Evolutionary conservation across 768 basidiomycete genomes (phyloP).

Genomic region (Lactarius psammicola): DNA sequence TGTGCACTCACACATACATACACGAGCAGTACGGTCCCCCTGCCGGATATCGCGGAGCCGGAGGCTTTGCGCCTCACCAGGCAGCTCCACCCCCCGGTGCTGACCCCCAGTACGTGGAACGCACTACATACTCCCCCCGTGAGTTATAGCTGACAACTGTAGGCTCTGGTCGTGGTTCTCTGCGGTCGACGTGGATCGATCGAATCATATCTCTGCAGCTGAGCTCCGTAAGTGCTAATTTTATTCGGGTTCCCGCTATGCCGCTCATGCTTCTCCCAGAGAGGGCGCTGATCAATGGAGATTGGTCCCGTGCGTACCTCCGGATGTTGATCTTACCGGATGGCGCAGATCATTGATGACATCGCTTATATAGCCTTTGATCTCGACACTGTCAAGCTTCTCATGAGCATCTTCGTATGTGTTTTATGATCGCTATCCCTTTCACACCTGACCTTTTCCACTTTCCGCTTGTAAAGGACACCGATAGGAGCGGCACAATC

Average conservation of each 20-base stretch:
- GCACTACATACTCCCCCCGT: no score
- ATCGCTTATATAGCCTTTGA: constrained; percentile 59
- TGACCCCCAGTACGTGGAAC: constrained; percentile 65
- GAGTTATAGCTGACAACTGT: not conserved
- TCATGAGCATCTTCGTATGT: constrained; percentile 79
- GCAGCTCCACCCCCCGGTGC: constrained; percentile 62
- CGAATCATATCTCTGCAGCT: constrained; percentile 58
- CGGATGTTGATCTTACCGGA: not conserved
- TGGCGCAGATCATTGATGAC: not conserved
- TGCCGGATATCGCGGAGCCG: constrained; percentile 32
- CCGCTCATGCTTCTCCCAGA: constrained; percentile 34
- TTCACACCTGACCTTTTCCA: constrained; percentile 4
- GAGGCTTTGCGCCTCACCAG: constrained; percentile 36
- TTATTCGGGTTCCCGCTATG: constrained; percentile 27
- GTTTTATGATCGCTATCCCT: not conserved
- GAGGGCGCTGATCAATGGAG: constrained; percentile 55
- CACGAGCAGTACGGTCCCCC: constrained; percentile 5
- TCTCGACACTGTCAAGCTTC: constrained; percentile 80
- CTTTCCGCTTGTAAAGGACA: constrained; percentile 44
- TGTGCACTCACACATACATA: not conserved
- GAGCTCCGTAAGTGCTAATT: constrained; percentile 59
- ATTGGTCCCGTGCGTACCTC: constrained; percentile 67
- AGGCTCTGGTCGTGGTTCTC: constrained; percentile 76
- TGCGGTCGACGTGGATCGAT: constrained; percentile 66
- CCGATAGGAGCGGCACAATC: constrained; percentile 74